Evolutionary conservation across 371 early-diverging fungal species (phyloP).

Genomic region (Fennellomyces sp.): DNA sequence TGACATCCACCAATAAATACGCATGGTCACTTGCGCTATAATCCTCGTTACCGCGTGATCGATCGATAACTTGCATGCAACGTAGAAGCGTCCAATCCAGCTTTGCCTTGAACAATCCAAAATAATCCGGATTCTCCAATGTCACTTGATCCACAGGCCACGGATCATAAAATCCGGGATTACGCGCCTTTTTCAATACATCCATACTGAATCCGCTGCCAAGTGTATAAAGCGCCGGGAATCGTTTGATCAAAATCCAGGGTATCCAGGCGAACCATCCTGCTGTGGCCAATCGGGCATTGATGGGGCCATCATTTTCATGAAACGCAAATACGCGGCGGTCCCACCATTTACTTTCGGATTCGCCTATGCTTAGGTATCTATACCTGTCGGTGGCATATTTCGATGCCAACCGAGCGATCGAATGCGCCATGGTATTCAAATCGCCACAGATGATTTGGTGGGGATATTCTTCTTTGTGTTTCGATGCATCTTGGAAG

Average conservation of each 20-base stretch:
- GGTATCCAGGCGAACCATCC: constrained; percentile 19
- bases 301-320: constrained; percentile 42
- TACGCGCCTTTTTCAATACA: constrained; percentile 57
- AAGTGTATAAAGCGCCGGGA: constrained; percentile 9
- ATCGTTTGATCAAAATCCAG: not conserved
- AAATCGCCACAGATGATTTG: constrained; percentile 81
- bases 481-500: constrained; percentile 55
- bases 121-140: constrained; percentile 62
- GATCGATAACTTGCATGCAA: constrained; percentile 53
- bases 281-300: constrained; percentile 43
- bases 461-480: constrained; percentile 49
- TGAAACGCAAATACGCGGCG: constrained; percentile 53
- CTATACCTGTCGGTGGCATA: constrained; percentile 74
- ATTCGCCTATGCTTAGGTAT: constrained; percentile 60
- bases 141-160: constrained; percentile 68
- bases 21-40: constrained; percentile 77
- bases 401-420: constrained; percentile 71
- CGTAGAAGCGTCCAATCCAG: constrained; percentile 78
- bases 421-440: constrained; percentile 83
- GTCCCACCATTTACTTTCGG: constrained; percentile 80
- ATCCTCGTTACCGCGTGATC: constrained; percentile 66
- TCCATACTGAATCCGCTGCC: constrained; percentile 50
- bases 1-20: constrained; percentile 67
- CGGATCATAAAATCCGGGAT: constrained; percentile 81
- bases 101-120: constrained; percentile 72